Evolutionary conservation across 495 filamentous ascomycete genomes (phyloP).

Genomic region (Bombardia bombarda): DNA sequence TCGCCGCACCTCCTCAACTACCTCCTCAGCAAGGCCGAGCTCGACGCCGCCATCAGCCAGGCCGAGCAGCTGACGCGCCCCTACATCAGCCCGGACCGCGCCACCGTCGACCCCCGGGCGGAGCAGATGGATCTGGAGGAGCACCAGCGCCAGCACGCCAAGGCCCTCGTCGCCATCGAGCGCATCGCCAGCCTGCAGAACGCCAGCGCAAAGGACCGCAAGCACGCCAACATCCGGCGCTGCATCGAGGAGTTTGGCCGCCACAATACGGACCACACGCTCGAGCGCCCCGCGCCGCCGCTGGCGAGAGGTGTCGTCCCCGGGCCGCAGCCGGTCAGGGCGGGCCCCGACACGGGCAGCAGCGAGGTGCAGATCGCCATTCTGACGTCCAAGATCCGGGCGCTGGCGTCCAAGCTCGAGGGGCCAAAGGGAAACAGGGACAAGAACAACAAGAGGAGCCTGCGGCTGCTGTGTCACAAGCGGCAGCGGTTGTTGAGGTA

Average conservation of each 20-base stretch:
- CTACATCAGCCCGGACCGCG: slow-evolving; percentile 25
- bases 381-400: slow-evolving; percentile 86
- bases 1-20: slow-evolving; percentile 58
- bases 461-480: slow-evolving; percentile 77
- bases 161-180: slow-evolving; percentile 56
- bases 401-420: slow-evolving; percentile 57
- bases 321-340: slow-evolving; percentile 53
- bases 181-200: slow-evolving; percentile 70
- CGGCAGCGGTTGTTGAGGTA: slow-evolving; percentile 83
- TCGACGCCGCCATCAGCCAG: slow-evolving; percentile 54
- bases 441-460: slow-evolving; percentile 88
- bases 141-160: slow-evolving; percentile 41
- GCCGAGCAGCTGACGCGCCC: slow-evolving; percentile 57
- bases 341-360: slow-evolving; percentile 84
- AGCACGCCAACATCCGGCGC: slow-evolving; percentile 68
- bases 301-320: slow-evolving; percentile 28
- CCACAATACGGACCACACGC: slow-evolving; percentile 70
- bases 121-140: slow-evolving; percentile 26
- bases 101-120: slow-evolving; percentile 36
- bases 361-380: slow-evolving; percentile 97
- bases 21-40: slow-evolving; percentile 56
- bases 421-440: slow-evolving; percentile 52
- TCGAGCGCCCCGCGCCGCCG: slow-evolving; percentile 45
- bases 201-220: slow-evolving; percentile 65
- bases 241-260: slow-evolving; percentile 86